Conservation (phyloP, 23 red algal genomes). For the Gracilariopsis chorda region DNA sequence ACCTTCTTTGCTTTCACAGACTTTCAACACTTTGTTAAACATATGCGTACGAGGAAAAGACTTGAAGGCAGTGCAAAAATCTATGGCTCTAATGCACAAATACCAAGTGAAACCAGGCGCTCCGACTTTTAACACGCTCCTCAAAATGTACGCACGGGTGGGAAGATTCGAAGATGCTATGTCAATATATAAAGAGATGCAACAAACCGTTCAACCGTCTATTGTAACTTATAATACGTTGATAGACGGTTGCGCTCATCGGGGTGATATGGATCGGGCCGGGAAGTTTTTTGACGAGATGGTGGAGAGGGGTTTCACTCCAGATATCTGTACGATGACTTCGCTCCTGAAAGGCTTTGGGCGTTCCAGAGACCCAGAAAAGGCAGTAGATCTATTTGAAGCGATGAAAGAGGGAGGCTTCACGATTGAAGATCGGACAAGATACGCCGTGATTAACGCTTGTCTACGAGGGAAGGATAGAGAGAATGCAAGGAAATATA, state of each 20-base stretch:
- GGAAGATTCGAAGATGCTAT: constrained; percentile 55
- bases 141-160: constrained; percentile 53
- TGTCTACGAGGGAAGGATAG: constrained; percentile 69
- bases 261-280: constrained; percentile 69
- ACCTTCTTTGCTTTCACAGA: background rate
- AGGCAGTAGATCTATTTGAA: constrained; percentile 65
- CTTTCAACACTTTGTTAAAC: constrained; percentile 72
- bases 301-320: constrained; percentile 47
- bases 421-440: constrained; percentile 59
- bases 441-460: constrained; percentile 73
- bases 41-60: constrained; percentile 65
- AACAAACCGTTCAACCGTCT: constrained; percentile 47
- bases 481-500: constrained; percentile 5
- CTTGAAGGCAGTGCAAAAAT: constrained; percentile 28
- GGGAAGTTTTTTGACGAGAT: constrained; percentile 68
- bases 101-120: constrained; percentile 53
- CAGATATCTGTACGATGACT: constrained; percentile 73
- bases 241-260: constrained; percentile 76
- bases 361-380: constrained; percentile 35
- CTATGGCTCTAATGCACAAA: constrained; percentile 64
- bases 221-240: constrained; percentile 74
- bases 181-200: constrained; percentile 66
- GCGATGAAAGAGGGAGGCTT: constrained; percentile 73
- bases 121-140: constrained; percentile 75
- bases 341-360: constrained; percentile 78